phyloP scores from a whole-genome alignment of 177 flowering plant species.

The Telopea speciosissima region DNA sequence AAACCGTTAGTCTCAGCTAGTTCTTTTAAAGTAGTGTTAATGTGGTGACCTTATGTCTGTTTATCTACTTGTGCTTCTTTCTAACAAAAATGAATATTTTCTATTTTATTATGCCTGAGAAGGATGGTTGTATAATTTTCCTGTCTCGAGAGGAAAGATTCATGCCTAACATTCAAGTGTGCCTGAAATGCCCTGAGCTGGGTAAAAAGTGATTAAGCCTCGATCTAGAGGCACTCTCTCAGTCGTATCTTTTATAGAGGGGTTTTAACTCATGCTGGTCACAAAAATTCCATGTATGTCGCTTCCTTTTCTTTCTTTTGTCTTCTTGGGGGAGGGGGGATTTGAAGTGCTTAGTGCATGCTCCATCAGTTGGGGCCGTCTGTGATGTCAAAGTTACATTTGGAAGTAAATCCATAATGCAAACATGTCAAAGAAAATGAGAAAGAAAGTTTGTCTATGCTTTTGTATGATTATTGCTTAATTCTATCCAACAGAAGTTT shows the following conservation, averaged over 20 bases:
- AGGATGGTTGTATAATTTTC: not conserved
- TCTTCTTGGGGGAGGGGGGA: no score
- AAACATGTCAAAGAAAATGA: no score
- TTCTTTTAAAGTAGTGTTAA: not conserved
- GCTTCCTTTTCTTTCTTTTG: not conserved
- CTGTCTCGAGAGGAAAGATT: not conserved
- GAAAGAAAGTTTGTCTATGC: no score
- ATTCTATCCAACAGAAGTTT: no score
- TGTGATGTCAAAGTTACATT: no score
- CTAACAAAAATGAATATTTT: not conserved
- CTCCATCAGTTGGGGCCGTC: no score
- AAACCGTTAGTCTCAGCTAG: not conserved
- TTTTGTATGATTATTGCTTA: no score
- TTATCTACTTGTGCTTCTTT: not conserved
- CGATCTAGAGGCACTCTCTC: not conserved
- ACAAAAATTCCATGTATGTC: not conserved
- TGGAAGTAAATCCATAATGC: no score
- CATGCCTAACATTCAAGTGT: not conserved
- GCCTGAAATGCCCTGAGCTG: not conserved
- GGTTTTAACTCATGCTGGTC: not conserved
- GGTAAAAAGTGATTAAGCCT: not conserved
- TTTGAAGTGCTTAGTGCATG: no score
- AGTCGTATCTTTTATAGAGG: not conserved
- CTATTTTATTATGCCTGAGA: not conserved
- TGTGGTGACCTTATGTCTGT: not conserved